A percentile compares a stretch with the other conserved stretches of the same genome.
Conservation (phyloP, 257 asterid genomes). For the Solanum etuberosum region DNA sequence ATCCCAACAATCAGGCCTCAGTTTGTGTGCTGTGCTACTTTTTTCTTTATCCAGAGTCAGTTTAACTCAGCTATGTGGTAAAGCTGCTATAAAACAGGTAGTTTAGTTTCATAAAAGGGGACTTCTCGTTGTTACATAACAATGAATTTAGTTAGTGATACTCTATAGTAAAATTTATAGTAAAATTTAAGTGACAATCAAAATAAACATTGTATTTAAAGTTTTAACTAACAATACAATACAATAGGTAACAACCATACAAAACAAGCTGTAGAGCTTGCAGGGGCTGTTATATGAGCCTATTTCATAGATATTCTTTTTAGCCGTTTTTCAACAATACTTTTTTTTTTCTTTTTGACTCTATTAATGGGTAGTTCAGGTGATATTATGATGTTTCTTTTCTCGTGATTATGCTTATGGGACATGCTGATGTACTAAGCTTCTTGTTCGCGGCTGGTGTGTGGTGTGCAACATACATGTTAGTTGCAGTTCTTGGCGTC, state of each 20-base stretch:
- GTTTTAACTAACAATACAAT: not conserved
- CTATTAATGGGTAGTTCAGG: conserved; percentile 23
- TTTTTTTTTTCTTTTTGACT: not conserved
- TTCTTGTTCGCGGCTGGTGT: conserved; percentile 53
- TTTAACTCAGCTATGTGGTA: not conserved
- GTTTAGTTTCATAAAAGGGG: not conserved
- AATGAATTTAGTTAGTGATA: not conserved
- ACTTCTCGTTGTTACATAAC: not conserved
- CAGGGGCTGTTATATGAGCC: not conserved
- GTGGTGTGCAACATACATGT: conserved; percentile 69
- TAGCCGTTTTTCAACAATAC: not conserved
- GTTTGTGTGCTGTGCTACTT: not conserved
- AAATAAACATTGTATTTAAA: not conserved
- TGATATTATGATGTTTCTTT: conserved; percentile 22
- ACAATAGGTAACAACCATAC: not conserved
- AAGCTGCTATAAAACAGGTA: not conserved
- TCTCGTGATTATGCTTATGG: conserved; percentile 38
- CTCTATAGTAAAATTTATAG: not conserved
- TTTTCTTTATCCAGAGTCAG: not conserved
- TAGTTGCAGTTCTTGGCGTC: conserved; percentile 60
- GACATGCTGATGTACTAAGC: conserved; percentile 36
- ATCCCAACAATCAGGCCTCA: not conserved
- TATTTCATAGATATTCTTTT: not conserved
- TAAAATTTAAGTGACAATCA: not conserved
- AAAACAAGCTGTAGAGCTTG: not conserved